Conservation (phyloP, 345 rosid species). For the Bruguiera sexangula region DNA sequence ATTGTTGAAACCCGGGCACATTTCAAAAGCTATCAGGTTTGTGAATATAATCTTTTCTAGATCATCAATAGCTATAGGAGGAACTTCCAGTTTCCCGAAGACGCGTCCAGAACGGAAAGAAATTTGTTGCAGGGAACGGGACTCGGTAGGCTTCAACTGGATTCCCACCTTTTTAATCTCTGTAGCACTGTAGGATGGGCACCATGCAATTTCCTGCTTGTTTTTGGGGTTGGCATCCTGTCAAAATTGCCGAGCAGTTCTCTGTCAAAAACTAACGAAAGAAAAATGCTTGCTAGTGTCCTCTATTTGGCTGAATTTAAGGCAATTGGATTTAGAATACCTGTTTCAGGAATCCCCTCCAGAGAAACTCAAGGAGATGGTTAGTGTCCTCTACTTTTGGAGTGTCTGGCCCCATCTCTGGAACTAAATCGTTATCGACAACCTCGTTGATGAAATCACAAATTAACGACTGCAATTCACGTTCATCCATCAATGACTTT, state of each 20-base stretch:
- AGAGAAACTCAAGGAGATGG: slow-evolving; percentile 22
- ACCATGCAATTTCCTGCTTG: neutral
- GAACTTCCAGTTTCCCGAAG: neutral
- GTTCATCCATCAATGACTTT: no score
- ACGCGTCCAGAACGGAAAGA: no score
- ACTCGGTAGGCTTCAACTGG: neutral
- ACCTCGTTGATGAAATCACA: no score
- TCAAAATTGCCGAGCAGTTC: no score
- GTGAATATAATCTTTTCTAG: neutral
- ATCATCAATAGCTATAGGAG: neutral
- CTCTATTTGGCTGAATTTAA: no score
- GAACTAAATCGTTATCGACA: no score
- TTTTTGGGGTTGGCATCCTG: neutral
- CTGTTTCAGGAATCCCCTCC: neutral
- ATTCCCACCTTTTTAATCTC: neutral
- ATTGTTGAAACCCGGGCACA: neutral
- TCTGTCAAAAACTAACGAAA: no score
- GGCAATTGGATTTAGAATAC: no score
- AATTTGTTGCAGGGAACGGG: neutral
- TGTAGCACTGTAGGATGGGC: neutral
- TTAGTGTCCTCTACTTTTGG: neutral
- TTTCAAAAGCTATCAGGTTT: neutral
- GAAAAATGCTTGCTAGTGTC: no score
- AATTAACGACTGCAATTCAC: no score
- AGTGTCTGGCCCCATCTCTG: no score